Evolutionary conservation across 1,139 yeast species (phyloP).

Genomic region (Zygoascus hellenicus): DNA sequence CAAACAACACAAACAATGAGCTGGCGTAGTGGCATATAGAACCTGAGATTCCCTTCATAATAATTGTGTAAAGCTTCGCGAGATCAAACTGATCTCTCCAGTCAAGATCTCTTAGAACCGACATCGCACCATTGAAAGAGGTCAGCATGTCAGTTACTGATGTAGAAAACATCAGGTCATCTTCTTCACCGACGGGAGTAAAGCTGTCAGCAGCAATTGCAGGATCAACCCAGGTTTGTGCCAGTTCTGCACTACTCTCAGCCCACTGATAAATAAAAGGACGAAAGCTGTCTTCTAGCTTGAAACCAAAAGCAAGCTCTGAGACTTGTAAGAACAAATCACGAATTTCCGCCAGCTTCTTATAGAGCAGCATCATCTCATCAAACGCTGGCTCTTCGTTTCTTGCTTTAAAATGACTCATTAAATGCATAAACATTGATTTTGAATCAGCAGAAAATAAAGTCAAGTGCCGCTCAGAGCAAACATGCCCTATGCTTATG

Average conservation of each 20-base stretch:
- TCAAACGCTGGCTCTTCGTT: conserved; percentile 43
- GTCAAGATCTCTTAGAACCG: conserved; percentile 47
- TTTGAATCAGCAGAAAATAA: conserved; percentile 61
- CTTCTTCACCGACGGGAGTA: conserved; percentile 45
- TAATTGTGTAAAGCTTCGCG: conserved; percentile 52
- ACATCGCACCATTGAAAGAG: conserved; percentile 53
- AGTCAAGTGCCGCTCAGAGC: conserved; percentile 52
- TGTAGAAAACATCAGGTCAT: conserved; percentile 39
- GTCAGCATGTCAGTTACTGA: conserved; percentile 67
- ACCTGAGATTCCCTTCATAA: conserved; percentile 58
- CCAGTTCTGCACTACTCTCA: conserved; percentile 45
- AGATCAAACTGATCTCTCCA: conserved; percentile 62
- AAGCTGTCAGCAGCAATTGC: conserved; percentile 54
- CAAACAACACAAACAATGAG: conserved; percentile 42
- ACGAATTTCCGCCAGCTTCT: conserved; percentile 50
- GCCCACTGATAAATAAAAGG: conserved; percentile 57
- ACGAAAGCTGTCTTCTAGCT: conserved; percentile 55
- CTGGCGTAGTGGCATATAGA: conserved; percentile 52
- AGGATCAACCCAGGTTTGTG: conserved; percentile 47
- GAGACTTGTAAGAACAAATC: conserved; percentile 50
- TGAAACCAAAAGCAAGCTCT: conserved; percentile 42
- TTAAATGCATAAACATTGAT: conserved; percentile 53
- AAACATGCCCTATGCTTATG: conserved; percentile 49
- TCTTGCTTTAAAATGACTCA: conserved; percentile 38
- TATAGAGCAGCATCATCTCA: conserved; percentile 59